Evolutionary conservation across 257 asterid species (phyloP).

Genomic region (Fraxinus quadrangulata): DNA sequence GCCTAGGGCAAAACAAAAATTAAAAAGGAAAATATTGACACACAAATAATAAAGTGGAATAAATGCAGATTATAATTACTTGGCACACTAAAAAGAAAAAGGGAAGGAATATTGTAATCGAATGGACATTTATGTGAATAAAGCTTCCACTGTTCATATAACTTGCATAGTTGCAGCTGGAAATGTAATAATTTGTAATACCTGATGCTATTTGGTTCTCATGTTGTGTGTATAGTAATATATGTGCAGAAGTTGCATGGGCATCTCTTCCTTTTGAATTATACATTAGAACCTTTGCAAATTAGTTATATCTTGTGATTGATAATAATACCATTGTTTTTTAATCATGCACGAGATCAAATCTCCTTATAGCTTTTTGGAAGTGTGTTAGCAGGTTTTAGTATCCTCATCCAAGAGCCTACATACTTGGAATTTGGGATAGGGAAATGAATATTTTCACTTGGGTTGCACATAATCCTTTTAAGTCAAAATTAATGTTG

Average conservation of each 20-base stretch:
- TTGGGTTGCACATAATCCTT: conserved; percentile 10
- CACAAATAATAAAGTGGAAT: neutral
- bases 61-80: no score
- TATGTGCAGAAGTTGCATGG: neutral
- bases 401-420: conserved; percentile 2
- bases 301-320: neutral
- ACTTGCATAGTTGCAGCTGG: neutral
- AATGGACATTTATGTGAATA: neutral
- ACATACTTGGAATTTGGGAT: neutral
- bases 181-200: neutral
- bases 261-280: neutral
- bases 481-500: neutral
- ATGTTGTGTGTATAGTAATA: neutral
- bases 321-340: neutral
- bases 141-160: neutral
- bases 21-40: conserved; percentile 15
- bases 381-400: neutral
- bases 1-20: conserved; percentile 12
- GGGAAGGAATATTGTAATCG: neutral
- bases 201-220: neutral
- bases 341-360: neutral
- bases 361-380: neutral
- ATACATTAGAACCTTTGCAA: neutral
- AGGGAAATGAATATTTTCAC: neutral
- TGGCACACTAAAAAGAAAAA: neutral